These are phyloP conservation scores for Scutellaria barbata DNA, from an alignment of 257 asterid genomes.

Conservation along the genomic window DNA sequence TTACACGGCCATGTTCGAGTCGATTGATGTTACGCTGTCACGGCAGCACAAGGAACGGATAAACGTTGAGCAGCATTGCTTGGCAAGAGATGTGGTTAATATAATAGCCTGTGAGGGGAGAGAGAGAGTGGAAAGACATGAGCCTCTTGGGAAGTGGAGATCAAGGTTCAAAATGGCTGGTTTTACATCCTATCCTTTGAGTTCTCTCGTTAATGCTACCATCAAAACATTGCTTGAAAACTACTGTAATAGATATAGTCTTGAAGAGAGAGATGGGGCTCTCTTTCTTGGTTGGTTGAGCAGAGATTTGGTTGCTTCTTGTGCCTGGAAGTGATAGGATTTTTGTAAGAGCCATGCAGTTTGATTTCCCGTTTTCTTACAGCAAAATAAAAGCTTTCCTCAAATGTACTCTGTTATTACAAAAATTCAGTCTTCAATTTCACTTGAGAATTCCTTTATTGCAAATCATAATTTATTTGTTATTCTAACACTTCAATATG, in stretches of 20 bases:
- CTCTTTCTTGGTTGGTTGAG: slow-evolving; percentile 92
- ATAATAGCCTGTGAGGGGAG: slow-evolving; percentile 81
- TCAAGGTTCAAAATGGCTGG: slow-evolving; percentile 84
- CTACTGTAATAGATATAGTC: slow-evolving; percentile 63
- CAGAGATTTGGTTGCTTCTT: slow-evolving; percentile 85
- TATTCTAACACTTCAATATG: too few species aligned
- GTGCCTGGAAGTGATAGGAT: slow-evolving; percentile 78
- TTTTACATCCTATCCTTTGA: slow-evolving; percentile 70
- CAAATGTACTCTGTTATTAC: slow-evolving; percentile 23
- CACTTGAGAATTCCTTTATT: not conserved
- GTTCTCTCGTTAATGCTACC: slow-evolving; percentile 70
- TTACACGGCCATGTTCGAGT: slow-evolving; percentile 80
- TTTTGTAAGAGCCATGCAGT: not conserved
- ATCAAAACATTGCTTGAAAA: slow-evolving; percentile 63
- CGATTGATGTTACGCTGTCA: slow-evolving; percentile 70
- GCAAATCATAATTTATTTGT: too few species aligned
- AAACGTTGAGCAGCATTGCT: slow-evolving; percentile 80
- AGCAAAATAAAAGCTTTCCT: slow-evolving; percentile 26
- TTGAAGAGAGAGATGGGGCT: slow-evolving; percentile 85
- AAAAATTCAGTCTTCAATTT: not conserved
- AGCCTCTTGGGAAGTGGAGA: slow-evolving; percentile 79
- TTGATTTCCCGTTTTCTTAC: slow-evolving; percentile 21
- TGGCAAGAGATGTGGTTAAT: slow-evolving; percentile 81
- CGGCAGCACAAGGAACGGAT: slow-evolving; percentile 74
- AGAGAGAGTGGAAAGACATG: slow-evolving; percentile 84